Percentiles rank a stretch among this genome's conserved stretches.
These are phyloP conservation scores for Hamigera avellanea DNA, from an alignment of 495 filamentous ascomycete species.

Conservation along the genomic window DNA sequence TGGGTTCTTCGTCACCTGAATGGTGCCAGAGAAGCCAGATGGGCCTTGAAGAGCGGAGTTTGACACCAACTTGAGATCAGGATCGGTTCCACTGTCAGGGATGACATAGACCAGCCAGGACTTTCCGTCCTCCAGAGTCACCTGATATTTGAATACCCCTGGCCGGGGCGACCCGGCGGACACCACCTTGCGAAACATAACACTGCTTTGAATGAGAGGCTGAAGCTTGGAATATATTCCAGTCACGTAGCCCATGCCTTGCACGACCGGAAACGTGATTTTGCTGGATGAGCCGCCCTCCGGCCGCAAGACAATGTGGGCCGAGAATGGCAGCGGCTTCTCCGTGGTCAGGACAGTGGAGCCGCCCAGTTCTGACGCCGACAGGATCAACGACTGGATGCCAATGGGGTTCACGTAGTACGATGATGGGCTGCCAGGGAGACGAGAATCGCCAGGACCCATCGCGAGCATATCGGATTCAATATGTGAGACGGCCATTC, in stretches of 20 bases:
- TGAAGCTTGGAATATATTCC: constrained; percentile 59
- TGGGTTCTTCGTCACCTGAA: constrained; percentile 73
- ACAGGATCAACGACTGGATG: constrained; percentile 68
- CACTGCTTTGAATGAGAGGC: constrained; percentile 60
- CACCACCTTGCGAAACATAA: constrained; percentile 60
- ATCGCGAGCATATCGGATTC: constrained; percentile 53
- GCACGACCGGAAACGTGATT: constrained; percentile 72
- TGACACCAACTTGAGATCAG: constrained; percentile 35
- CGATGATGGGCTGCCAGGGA: constrained; percentile 44
- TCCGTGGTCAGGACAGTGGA: constrained; percentile 52
- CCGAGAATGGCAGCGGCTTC: constrained; percentile 55
- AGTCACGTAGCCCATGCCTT: constrained; percentile 84
- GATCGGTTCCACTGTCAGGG: constrained; percentile 34
- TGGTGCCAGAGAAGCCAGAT: constrained; percentile 48
- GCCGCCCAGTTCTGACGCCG: constrained; percentile 57
- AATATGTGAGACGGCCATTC: constrained; percentile 63
- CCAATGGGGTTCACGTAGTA: constrained; percentile 80
- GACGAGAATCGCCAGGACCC: constrained; percentile 31
- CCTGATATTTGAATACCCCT: constrained; percentile 68
- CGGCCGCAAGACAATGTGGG: constrained; percentile 53
- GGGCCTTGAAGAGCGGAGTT: constrained; percentile 38
- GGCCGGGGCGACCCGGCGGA: constrained; percentile 39
- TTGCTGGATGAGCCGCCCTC: constrained; percentile 36
- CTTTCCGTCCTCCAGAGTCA: constrained; percentile 57
- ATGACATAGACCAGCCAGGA: constrained; percentile 75